phyloP scores from a whole-genome alignment of 2,329 filamentous ascomycete genomes.

The Diaporthe sp. region DNA sequence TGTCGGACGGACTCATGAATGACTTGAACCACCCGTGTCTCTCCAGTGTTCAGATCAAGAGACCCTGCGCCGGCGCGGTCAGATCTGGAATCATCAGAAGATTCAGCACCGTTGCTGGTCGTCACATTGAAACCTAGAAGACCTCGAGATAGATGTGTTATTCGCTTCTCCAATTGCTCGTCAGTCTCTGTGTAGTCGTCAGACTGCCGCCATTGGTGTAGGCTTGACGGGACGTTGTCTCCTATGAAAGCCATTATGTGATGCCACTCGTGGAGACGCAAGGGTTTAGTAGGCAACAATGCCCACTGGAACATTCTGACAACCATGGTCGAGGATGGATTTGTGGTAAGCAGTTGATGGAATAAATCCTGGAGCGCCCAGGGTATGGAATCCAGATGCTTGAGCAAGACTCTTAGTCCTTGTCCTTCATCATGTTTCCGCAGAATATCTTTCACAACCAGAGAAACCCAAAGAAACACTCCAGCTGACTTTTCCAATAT shows the following conservation, averaged over 20 bases:
- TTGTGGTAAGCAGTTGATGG: background rate
- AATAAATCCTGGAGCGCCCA: background rate
- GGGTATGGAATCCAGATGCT: background rate
- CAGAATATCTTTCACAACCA: background rate
- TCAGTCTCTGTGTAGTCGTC: background rate
- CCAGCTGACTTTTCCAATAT: background rate
- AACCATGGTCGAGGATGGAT: rapidly evolving
- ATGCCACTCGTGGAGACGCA: constrained; percentile 14
- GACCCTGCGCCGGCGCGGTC: background rate
- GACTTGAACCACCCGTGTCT: background rate
- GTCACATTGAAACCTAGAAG: background rate
- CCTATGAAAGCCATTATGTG: background rate
- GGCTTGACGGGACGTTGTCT: background rate
- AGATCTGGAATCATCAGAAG: background rate
- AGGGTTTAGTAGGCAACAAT: background rate
- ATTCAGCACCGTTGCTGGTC: background rate
- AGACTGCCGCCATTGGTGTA: background rate
- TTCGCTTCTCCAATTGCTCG: background rate
- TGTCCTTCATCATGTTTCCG: background rate
- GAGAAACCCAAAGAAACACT: constrained; percentile 11
- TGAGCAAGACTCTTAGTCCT: background rate
- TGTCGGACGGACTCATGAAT: constrained; percentile 1
- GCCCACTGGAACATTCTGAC: constrained; percentile 4
- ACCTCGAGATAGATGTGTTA: background rate
- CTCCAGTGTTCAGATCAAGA: background rate